Conservation (phyloP, 441 rosid genomes). For the Mallotus repandus region DNA sequence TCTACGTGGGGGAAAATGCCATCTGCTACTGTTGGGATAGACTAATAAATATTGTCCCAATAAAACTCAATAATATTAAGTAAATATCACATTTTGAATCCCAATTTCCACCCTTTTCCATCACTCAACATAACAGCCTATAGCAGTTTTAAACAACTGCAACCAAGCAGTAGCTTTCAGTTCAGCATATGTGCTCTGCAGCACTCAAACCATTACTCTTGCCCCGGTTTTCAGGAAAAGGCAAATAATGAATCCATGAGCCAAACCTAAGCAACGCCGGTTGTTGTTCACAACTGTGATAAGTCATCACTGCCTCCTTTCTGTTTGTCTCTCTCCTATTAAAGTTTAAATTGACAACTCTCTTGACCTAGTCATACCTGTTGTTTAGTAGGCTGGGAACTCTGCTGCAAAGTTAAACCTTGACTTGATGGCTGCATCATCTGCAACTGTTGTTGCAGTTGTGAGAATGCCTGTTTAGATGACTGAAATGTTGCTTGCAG, state of each 20-base stretch:
- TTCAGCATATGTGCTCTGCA: background rate
- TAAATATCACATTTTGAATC: background rate
- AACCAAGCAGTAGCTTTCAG: slow-evolving; percentile 3
- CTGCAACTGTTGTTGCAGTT: slow-evolving; percentile 91
- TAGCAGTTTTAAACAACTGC: background rate
- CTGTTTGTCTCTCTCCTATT: background rate
- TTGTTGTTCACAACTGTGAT: background rate
- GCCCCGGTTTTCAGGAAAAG: too few species aligned
- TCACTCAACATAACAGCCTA: background rate
- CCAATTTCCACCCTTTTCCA: background rate
- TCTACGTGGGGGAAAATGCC: background rate
- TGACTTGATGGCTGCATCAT: slow-evolving; percentile 86
- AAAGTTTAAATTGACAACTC: background rate
- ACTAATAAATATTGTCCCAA: too few species aligned
- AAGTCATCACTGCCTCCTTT: background rate
- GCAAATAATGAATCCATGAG: background rate
- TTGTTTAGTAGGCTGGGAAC: slow-evolving; percentile 55
- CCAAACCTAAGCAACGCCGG: background rate
- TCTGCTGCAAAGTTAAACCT: slow-evolving; percentile 48
- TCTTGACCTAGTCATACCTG: slow-evolving; percentile 51
- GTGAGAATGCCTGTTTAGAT: slow-evolving; percentile 93
- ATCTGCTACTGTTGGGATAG: background rate
- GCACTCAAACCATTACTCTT: too few species aligned
- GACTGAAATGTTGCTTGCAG: slow-evolving; percentile 92
- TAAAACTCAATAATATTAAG: background rate